phyloP scores from a whole-genome alignment of 2,329 filamentous ascomycete species.

The Falciphora oryzae region DNA sequence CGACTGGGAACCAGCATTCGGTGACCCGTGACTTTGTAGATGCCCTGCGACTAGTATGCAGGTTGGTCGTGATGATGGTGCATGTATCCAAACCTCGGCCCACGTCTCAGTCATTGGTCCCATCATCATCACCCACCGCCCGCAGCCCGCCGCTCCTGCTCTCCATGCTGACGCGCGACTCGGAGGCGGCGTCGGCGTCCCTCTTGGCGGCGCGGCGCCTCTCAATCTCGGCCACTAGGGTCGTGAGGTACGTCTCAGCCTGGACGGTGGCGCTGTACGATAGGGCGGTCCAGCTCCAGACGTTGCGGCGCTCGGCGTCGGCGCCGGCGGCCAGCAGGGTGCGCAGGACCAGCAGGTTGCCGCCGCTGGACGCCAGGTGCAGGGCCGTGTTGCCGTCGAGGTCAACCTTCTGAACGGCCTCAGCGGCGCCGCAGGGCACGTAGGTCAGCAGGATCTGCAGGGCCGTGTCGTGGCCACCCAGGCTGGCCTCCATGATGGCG shows the following conservation, averaged over 20 bases:
- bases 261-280: conserved; percentile 77
- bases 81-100: not conserved
- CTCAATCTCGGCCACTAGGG: conserved; percentile 66
- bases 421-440: conserved; percentile 46
- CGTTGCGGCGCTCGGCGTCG: conserved; percentile 64
- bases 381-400: conserved; percentile 76
- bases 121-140: conserved; percentile 16
- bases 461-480: conserved; percentile 56
- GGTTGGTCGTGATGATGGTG: too few relatives aligned
- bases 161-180: not conserved
- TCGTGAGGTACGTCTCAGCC: conserved; percentile 79
- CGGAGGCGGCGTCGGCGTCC: conserved; percentile 3
- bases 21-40: not conserved
- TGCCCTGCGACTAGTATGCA: not conserved
- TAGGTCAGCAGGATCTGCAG: conserved; percentile 61
- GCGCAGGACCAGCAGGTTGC: conserved; percentile 70
- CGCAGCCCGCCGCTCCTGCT: conserved; percentile 12
- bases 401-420: conserved; percentile 55
- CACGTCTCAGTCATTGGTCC: conserved; percentile 8
- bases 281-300: conserved; percentile 77
- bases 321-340: conserved; percentile 75
- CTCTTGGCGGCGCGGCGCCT: conserved; percentile 38
- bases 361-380: conserved; percentile 79
- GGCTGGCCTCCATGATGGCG: conserved; percentile 62
- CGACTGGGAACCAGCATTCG: not conserved